Conservation (phyloP, 2,329 filamentous ascomycete genomes). For the Onygenales sp. region DNA sequence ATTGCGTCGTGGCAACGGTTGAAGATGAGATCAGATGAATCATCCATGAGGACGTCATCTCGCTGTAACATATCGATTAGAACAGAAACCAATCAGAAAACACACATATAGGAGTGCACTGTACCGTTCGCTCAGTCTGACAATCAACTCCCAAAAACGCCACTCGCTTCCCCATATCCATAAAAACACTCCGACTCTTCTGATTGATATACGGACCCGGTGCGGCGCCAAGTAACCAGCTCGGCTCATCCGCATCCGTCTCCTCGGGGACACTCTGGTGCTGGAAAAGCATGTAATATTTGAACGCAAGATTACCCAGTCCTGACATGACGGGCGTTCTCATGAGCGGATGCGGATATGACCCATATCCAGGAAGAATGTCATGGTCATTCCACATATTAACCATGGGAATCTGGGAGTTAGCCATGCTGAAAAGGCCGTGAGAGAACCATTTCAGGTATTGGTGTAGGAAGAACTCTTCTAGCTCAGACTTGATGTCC, state of each 20-base stretch:
- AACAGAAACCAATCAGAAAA: constrained; percentile 2
- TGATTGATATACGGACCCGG: constrained; percentile 88
- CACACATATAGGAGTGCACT: not conserved
- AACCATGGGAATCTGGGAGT: constrained; percentile 92
- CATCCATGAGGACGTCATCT: constrained; percentile 67
- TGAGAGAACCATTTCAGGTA: constrained; percentile 96
- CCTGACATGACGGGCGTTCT: constrained; percentile 80
- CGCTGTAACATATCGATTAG: constrained; percentile 29
- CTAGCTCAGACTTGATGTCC: constrained; percentile 80
- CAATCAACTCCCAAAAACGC: constrained; percentile 83
- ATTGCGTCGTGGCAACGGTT: constrained; percentile 78
- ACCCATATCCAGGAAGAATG: constrained; percentile 84
- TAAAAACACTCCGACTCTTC: constrained; percentile 73
- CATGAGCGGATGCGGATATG: constrained; percentile 89
- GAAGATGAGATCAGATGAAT: constrained; percentile 79
- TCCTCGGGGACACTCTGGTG: constrained; percentile 82
- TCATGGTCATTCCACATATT: constrained; percentile 98
- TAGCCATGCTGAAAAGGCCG: constrained; percentile 85
- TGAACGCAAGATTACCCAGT: constrained; percentile 84
- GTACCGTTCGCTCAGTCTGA: constrained; percentile 71
- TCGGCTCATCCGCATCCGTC: constrained; percentile 73
- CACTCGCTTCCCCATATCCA: constrained; percentile 69
- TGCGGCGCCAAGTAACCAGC: constrained; percentile 72
- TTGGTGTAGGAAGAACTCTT: constrained; percentile 75
- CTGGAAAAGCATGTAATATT: constrained; percentile 98